Base-by-base conservation (phyloP, 345 rosid species). In the Dipteronia dyeriana region DNA sequence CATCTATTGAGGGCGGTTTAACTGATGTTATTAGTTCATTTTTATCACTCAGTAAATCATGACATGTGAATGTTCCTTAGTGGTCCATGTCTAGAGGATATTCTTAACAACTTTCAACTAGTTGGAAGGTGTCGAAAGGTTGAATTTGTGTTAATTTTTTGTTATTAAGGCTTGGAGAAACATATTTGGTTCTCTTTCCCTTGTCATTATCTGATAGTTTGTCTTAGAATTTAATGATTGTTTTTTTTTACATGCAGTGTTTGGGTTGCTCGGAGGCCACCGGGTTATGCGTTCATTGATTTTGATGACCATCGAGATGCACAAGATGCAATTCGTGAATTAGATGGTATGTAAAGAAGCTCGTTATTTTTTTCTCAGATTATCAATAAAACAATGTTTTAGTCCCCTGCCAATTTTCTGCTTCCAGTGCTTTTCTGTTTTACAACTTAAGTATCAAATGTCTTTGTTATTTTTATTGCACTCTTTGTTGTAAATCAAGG, bases 231-330 rank as follows among this genome's bases (percentile, higher is more conserved):
- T 29, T 39, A 5, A 3, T 61, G 29, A 25, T 4, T 60, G 10
- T 14, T 20, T 69, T 69, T 16, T 49, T 69, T 16, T 43, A 9
- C 76, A 65, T 86, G 74, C 80, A 93, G 98, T 86, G 98, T 93
- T 7, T 93, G 98, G 98, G 98, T 91, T 86, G 97, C 98, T 39
- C 89, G 98, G n/a, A 88, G 94, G 79, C 98, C 98, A 16, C 98
- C 98, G 0, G 98, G 98, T n/a, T 93, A 93, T 76, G 98, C 93
- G 75, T 93, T 93, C 78, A 78, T 93, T 9, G 98, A 93, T 76
- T 93, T 93, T 61, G 97, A 93, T 72, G 97, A 93, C 74, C 82
- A 83, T 14, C 90, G 98, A 78, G 97, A 93, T 82, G 98, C 97
- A 0, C 83, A 89, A 65, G 98, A 93, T 82, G 97, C 93, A 64